Evolutionary conservation across 2,329 filamentous ascomycete genomes (phyloP), one percentile per base, ranked within the genome.

Genomic region (Ophiostoma montium): DNA sequence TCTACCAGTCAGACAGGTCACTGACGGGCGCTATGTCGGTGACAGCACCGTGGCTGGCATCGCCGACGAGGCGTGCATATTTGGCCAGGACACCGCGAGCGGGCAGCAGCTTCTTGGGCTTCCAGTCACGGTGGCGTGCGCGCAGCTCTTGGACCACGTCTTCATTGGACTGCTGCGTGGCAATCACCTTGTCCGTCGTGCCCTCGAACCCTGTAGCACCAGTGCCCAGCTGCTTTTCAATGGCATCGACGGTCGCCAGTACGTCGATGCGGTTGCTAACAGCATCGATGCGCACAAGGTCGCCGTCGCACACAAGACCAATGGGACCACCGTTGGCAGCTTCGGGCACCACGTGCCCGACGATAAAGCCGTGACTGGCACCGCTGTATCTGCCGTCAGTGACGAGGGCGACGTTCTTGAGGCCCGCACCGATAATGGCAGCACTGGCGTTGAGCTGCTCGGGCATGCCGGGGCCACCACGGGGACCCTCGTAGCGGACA

Each of bases 401-500:
- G 45, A 96, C 86, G 13, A 96, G 75, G 0, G 90, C 89, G 9
- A 95, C 78, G 59, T 95, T 94, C 47, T 72, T 86, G 47, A 96
- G 70, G 12, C 84, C 84, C 0, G 90, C 90, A 45, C 90, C 90
- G 84, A 95, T 95, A 57, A 96, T 86, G 16, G 89, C 86, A 0
- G 88, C 88, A 51, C 78, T 84, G 11, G 90, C 86, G 62, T 84
- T 87, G 41, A 96, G 75, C 66, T 95, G 88, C 66, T 96, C 90
- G 2, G 89, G 90, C 90, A 96, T 96, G 39, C 90, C 90, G 0
- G 90, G 90, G 0, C 90, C 90, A 54, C 90, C 90, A 62, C 86
- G 89, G 12, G 90, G 90, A 0, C 90, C 90, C 63, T 96, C 90
- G 62, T 95, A 95, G 19, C 90, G 82, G 48, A 96, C 88, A 31